These are phyloP conservation scores for Euphorbia schlechtendalii DNA, from an alignment of 441 rosid genomes.

Conservation along the genomic window DNA sequence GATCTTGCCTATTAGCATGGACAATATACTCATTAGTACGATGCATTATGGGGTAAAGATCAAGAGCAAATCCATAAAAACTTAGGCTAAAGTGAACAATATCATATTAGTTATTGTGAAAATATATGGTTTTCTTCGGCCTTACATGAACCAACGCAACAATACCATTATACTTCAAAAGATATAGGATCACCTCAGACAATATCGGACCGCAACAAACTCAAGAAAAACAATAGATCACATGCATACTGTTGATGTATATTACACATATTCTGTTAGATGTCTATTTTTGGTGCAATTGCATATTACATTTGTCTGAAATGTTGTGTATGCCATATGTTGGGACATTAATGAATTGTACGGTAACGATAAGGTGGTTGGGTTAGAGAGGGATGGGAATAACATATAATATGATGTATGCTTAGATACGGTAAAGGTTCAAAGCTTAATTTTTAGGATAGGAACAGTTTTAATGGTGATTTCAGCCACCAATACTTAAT, in stretches of 20 bases:
- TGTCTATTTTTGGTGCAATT: not conserved
- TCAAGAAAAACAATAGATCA: too few species aligned
- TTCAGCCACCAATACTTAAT: constrained; percentile 4
- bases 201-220: too few species aligned
- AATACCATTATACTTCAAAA: too few species aligned
- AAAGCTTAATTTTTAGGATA: not conserved
- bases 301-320: not conserved
- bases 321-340: not conserved
- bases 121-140: too few species aligned
- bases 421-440: not conserved
- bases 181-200: too few species aligned
- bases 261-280: not conserved
- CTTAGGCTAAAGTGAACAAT: too few species aligned
- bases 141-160: too few species aligned
- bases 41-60: too few species aligned
- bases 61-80: too few species aligned
- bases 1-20: too few species aligned
- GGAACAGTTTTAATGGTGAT: constrained; percentile 7
- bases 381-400: not conserved
- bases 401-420: not conserved
- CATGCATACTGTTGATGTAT: not conserved
- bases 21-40: too few species aligned
- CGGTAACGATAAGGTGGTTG: not conserved
- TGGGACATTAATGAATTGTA: not conserved
- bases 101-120: too few species aligned